phyloP scores from a whole-genome alignment of 768 basidiomycete species.

The Stropharia rugosoannulata region DNA sequence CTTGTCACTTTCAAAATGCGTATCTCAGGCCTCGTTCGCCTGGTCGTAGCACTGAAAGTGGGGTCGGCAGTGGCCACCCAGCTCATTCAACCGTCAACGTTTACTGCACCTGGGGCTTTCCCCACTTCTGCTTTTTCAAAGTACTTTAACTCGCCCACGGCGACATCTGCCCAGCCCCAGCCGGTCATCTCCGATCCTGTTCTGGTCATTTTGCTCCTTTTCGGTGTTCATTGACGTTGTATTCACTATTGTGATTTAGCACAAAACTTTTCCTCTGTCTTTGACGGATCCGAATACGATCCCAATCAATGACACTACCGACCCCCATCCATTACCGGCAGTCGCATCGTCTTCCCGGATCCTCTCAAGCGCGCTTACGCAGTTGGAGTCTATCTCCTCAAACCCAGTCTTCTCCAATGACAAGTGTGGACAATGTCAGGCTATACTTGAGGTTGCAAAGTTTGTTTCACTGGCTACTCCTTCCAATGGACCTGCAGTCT shows the following conservation, averaged over 20 bases:
- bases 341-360: slow-evolving; percentile 44
- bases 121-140: slow-evolving; percentile 62
- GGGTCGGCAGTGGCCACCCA: slow-evolving; percentile 12
- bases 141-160: slow-evolving; percentile 75
- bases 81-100: slow-evolving; percentile 39
- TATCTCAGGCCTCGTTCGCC: slow-evolving; percentile 5
- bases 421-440: slow-evolving; percentile 59
- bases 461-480: slow-evolving; percentile 67
- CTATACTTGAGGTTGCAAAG: slow-evolving; percentile 60
- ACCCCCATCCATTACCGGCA: slow-evolving; percentile 68
- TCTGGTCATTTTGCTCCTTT: slow-evolving; percentile 36
- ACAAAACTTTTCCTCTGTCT: slow-evolving; percentile 54
- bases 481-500: slow-evolving; percentile 53
- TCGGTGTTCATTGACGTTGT: background rate
- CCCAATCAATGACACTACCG: slow-evolving; percentile 55
- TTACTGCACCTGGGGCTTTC: slow-evolving; percentile 60
- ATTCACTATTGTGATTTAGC: slow-evolving; percentile 30
- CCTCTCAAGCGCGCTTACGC: slow-evolving; percentile 50
- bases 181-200: slow-evolving; percentile 77
- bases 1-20: slow-evolving; percentile 7
- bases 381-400: slow-evolving; percentile 53
- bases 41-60: slow-evolving; percentile 1
- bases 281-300: slow-evolving; percentile 65
- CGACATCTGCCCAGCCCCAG: slow-evolving; percentile 70
- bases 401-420: slow-evolving; percentile 54